Conservation (phyloP, 2,329 filamentous ascomycete species). For the Aspergillus costaricaensis region DNA sequence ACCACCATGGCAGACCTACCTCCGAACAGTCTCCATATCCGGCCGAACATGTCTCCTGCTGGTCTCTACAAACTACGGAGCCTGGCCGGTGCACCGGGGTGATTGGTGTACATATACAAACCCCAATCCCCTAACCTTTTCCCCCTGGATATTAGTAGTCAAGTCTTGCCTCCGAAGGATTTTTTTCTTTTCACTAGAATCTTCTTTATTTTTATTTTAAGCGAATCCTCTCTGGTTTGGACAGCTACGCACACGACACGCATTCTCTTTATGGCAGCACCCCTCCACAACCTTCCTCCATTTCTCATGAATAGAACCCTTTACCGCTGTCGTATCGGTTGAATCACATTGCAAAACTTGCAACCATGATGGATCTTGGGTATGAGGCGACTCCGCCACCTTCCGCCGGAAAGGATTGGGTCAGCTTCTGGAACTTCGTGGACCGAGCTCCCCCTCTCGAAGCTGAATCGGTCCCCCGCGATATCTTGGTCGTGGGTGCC, state of each 20-base stretch:
- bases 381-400: conserved; percentile 10
- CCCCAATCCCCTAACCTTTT: neutral
- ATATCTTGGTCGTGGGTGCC: conserved; percentile 38
- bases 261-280: conserved; percentile 5
- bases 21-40: conserved; percentile 15
- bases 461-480: conserved; percentile 18
- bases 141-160: neutral
- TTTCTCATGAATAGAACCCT: conserved; percentile 1
- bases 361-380: conserved; percentile 11
- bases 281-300: neutral
- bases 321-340: neutral
- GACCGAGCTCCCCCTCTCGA: neutral
- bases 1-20: neutral
- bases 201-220: neutral
- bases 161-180: neutral
- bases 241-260: neutral
- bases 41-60: conserved; percentile 12
- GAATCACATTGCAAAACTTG: neutral
- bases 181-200: neutral
- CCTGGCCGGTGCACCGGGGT: neutral
- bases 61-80: neutral
- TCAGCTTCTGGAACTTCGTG: conserved; percentile 4
- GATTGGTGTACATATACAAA: conserved; percentile 9
- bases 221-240: conserved; percentile 1
- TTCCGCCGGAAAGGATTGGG: conserved; percentile 12